Base-by-base conservation (phyloP, 495 filamentous ascomycete genomes). In the Aspergillus bridgeri region DNA sequence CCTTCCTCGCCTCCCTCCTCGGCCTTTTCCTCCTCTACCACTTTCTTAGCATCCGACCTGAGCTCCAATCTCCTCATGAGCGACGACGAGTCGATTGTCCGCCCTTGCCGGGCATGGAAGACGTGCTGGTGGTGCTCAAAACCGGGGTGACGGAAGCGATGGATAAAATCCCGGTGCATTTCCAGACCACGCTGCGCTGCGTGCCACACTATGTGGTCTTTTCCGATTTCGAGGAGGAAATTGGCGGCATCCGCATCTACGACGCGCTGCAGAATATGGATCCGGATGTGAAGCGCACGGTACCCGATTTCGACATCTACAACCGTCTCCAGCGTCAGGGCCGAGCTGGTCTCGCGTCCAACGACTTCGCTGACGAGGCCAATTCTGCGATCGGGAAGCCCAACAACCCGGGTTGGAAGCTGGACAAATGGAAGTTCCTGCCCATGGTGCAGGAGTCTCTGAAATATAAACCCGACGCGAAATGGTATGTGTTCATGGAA, bases 401-500 rank as follows among this genome's bases (percentile, higher is more conserved):
- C 2, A 76, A 77, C 25, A 79, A 79, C 56, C 75, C 77, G 0
- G 77, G 77, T 22, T 83, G 81, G 81, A 80, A 79, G 33, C 71
- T 85, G 18, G 82, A 85, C 58, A 83, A 83, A 60, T 85, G 80
- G 80, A 85, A 84, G 65, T 80, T 81, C 59, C 60, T 85, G 15
- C 81, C 81, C 15, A 83, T 84, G 79, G 69, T 79, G 3, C 72
- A 78, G 55, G 69, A 77, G 57, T 72, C 81, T 2, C 71, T 78
- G 45, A 59, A 59, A 8, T 54, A 66, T 45, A 74, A 74, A 33
- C 77, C 79, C 17, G 66, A 78, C 47, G 79, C 80, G 19, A 81
- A 86, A 56, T 89, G 85, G 83, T 89, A 84, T 62, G 63, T 89
- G 48, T 87, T 89, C 63, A 82, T 88, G 68, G 86, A 89, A 53